Conservation (phyloP, 345 rosid genomes). For the Eucalyptus marginata region DNA sequence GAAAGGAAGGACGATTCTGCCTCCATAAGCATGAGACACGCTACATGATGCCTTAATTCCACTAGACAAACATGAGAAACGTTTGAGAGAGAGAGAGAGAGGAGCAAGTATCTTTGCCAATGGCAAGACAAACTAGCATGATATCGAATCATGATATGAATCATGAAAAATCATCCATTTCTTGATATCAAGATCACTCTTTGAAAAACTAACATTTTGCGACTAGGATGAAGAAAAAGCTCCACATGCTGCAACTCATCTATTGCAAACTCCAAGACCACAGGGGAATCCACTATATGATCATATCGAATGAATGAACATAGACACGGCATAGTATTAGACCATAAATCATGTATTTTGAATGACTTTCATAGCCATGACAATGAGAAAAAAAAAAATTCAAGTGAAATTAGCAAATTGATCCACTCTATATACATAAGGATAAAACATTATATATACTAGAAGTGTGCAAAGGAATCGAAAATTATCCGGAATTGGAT, state of each 20-base stretch:
- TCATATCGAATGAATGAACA: background rate
- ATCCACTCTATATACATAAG: background rate
- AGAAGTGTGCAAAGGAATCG: rapidly evolving
- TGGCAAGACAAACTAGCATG: background rate
- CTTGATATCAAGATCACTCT: background rate
- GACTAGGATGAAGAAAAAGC: rapidly evolving
- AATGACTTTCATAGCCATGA: background rate
- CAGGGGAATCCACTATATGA: background rate
- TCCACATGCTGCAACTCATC: background rate
- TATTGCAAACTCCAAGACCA: background rate
- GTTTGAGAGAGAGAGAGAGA: background rate
- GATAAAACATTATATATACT: background rate
- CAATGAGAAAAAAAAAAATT: background rate
- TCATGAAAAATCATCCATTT: background rate
- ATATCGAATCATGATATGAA: background rate
- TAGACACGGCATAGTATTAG: background rate
- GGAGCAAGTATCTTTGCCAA: background rate
- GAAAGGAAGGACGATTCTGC: background rate
- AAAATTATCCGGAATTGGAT: rapidly evolving
- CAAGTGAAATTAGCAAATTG: background rate
- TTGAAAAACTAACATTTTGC: background rate
- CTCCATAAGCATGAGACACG: background rate
- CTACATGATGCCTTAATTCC: background rate
- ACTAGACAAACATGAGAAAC: background rate
- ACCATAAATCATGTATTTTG: background rate